Percentiles rank a stretch among this genome's conserved stretches.
phyloP scores from a whole-genome alignment of 495 filamentous ascomycete genomes.

The Penicillium manginii region DNA sequence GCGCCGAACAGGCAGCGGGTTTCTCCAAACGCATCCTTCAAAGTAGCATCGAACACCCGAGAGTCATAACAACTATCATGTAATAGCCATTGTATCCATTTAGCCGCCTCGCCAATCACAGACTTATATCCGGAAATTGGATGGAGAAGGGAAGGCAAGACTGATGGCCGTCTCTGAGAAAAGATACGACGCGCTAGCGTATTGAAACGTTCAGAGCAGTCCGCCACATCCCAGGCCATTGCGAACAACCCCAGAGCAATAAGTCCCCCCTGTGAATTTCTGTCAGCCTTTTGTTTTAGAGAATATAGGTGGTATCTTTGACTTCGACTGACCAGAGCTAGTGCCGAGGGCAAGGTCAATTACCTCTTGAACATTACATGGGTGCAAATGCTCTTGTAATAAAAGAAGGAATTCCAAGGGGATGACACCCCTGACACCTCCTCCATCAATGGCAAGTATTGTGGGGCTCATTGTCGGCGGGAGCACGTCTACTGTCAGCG shows the following conservation, averaged over 20 bases:
- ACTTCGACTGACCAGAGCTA: slow-evolving; percentile 32
- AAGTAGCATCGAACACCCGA: slow-evolving; percentile 24
- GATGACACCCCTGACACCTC: slow-evolving; percentile 36
- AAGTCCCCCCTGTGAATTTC: slow-evolving; percentile 28
- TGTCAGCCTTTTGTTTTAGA: neutral
- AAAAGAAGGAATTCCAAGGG: slow-evolving; percentile 37
- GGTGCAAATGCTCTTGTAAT: slow-evolving; percentile 32
- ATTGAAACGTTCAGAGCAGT: slow-evolving; percentile 31
- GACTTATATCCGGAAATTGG: slow-evolving; percentile 15
- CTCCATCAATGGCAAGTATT: slow-evolving; percentile 42
- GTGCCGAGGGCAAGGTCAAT: slow-evolving; percentile 39
- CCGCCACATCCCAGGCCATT: slow-evolving; percentile 24
- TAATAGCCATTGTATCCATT: slow-evolving; percentile 30
- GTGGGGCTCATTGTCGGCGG: slow-evolving; percentile 35
- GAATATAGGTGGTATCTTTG: neutral
- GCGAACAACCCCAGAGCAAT: slow-evolving; percentile 31
- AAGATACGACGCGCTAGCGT: slow-evolving; percentile 32
- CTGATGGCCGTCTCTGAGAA: slow-evolving; percentile 13
- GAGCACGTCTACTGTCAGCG: slow-evolving; percentile 29
- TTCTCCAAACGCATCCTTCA: slow-evolving; percentile 31
- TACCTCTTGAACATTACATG: slow-evolving; percentile 29
- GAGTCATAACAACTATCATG: slow-evolving; percentile 35
- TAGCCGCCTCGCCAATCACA: slow-evolving; percentile 18
- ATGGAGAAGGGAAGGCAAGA: slow-evolving; percentile 11
- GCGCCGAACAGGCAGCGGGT: slow-evolving; percentile 29